Evolutionary conservation across 2,329 filamentous ascomycete species (phyloP).

Genomic region (Talaromyces albobiverticillius): DNA sequence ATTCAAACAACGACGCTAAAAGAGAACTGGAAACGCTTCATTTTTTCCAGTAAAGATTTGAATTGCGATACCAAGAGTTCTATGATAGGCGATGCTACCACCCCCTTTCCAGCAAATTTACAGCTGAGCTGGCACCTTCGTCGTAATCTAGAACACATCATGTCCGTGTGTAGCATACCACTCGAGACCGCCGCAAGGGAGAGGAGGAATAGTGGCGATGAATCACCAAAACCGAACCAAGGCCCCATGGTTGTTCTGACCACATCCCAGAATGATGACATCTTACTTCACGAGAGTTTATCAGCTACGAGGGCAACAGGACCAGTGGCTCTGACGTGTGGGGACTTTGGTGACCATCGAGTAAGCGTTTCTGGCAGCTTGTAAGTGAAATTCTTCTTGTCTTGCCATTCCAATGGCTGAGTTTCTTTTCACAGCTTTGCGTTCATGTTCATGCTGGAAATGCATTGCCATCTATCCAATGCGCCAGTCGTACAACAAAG

Average conservation of each 20-base stretch:
- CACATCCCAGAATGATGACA: conserved; percentile 13
- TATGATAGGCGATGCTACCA: neutral
- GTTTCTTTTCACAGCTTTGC: conserved; percentile 14
- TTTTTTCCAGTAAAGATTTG: neutral
- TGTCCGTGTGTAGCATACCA: conserved; percentile 21
- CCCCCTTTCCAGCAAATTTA: no score
- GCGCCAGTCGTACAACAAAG: neutral
- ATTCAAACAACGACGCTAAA: neutral
- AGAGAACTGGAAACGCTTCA: neutral
- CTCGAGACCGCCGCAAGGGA: conserved; percentile 21
- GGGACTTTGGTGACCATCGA: conserved; percentile 19
- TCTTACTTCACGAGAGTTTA: conserved; percentile 5
- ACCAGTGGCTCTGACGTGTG: conserved; percentile 17
- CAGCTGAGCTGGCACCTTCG: conserved; percentile 17
- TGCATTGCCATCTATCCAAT: conserved; percentile 9
- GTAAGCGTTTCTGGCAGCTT: conserved; percentile 18
- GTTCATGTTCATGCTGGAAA: conserved; percentile 19
- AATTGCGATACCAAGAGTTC: neutral
- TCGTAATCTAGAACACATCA: conserved; percentile 20
- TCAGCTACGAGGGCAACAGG: neutral
- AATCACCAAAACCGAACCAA: no score
- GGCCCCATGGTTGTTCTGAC: no score
- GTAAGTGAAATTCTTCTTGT: conserved; percentile 13
- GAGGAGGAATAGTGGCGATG: no score
- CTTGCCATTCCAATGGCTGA: neutral